Evolutionary conservation across 192 early-diverging fungal genomes (phyloP), one percentile per base, ranked within the genome.

Genomic region (Funneliformis geosporum): DNA sequence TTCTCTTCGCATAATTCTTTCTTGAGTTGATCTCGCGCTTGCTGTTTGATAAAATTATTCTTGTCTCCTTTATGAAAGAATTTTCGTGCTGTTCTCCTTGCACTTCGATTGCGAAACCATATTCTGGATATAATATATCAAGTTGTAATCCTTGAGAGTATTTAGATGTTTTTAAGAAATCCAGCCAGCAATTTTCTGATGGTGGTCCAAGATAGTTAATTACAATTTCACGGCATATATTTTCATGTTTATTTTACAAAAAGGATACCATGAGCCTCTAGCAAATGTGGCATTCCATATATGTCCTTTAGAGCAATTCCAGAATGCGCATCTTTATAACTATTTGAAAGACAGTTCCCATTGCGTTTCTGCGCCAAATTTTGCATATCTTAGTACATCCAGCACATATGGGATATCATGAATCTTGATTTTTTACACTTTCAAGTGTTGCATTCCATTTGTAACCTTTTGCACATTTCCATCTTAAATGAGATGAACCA

Each of bases 361-460:
- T 73, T 73, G 6, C 27, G 43, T 50, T 73, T 73, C 71, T 55
- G 27, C 23, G 71, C 46, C 47, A 73, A 55, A 55, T 73, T 12
- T 73, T 73, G 43, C 71, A 59, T 59, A 55, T 55, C 7, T 11
- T 55, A 38, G 60, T 75, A 60, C 25, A 12, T 60, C 38, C 27
- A 60, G 18, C 55, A 75, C 39, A 75, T 38, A 75, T 43, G 16
- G 28, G 50, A 7, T 55, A 75, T 55, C 25, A 75, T 55, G 55
- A 75, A 60, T 60, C 42, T 60, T 8, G 4, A 75, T 75, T 75
- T 75, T 75, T 75, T 59, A 74, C 72, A 60, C 25, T 60, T 75
- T 75, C 16, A 75, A 75, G 73, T 75, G 55, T 75, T 75, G 73
- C 46, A 75, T 38, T 33, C 73, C 73, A 75, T 75, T 75, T 38